Evolutionary conservation across 331 rosid genomes (phyloP).

Genomic region (Pyrus hybrid): DNA sequence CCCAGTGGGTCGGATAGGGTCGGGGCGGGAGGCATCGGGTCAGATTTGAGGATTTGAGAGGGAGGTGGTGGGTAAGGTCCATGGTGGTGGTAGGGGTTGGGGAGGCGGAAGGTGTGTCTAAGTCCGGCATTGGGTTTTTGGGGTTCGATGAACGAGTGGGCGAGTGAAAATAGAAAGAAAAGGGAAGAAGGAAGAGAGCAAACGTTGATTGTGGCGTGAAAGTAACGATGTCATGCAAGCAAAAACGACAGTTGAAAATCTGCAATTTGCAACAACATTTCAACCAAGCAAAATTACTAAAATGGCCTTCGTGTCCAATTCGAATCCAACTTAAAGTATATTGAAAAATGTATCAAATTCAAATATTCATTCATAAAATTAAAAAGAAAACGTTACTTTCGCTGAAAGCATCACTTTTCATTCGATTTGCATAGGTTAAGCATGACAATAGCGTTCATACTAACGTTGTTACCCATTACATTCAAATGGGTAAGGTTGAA

Average conservation of each 20-base stretch:
- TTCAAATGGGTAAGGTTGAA: too few relatives aligned
- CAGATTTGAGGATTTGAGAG: conserved; percentile 48
- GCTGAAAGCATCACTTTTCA: too few relatives aligned
- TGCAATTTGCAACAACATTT: neutral
- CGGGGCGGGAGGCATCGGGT: conserved; percentile 44
- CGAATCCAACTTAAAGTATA: too few relatives aligned
- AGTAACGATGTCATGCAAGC: neutral
- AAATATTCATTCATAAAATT: too few relatives aligned
- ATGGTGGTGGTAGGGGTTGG: neutral
- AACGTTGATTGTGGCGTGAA: neutral
- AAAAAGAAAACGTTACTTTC: too few relatives aligned
- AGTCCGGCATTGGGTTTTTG: neutral
- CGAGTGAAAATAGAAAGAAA: neutral
- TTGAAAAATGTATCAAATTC: too few relatives aligned
- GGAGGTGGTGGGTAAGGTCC: conserved; percentile 37
- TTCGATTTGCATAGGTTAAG: too few relatives aligned
- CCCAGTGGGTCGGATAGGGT: conserved; percentile 34
- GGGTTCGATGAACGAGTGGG: neutral
- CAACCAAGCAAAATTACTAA: too few relatives aligned
- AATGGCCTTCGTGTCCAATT: too few relatives aligned
- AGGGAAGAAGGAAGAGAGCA: neutral
- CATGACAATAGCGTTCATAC: too few relatives aligned
- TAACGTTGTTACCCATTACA: too few relatives aligned
- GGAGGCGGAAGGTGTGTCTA: neutral
- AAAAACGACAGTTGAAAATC: neutral